A percentile compares a stretch with the other conserved stretches of the same genome.
Evolutionary conservation across 148 eudicot species (phyloP).

Genomic region (Rhododendron ferrugineum): DNA sequence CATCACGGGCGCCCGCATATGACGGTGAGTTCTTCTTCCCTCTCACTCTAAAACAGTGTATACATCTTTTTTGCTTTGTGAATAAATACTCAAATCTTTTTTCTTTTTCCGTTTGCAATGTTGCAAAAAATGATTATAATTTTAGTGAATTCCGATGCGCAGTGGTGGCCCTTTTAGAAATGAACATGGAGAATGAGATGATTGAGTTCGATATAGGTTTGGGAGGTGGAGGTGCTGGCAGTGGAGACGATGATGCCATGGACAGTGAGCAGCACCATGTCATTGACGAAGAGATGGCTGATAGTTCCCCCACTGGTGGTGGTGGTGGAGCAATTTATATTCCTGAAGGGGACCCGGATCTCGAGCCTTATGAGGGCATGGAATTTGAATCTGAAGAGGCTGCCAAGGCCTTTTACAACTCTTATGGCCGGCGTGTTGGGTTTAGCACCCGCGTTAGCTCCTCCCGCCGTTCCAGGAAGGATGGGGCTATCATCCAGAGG

Average conservation of each 20-base stretch:
- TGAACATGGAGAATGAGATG: slow-evolving; percentile 42
- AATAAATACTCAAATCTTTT: not conserved
- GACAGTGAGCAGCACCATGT: slow-evolving; percentile 25
- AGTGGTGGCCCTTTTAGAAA: slow-evolving; percentile 4
- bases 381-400: slow-evolving; percentile 65
- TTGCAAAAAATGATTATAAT: not conserved
- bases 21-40: slow-evolving; percentile 6
- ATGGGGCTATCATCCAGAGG: slow-evolving; percentile 57
- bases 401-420: slow-evolving; percentile 57
- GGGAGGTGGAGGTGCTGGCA: slow-evolving; percentile 25
- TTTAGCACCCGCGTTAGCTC: slow-evolving; percentile 65
- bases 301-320: slow-evolving; percentile 20
- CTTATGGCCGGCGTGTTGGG: slow-evolving; percentile 56
- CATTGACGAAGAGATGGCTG: slow-evolving; percentile 30
- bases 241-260: slow-evolving; percentile 32
- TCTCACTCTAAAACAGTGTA: not conserved
- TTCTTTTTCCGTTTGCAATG: not conserved
- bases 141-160: not conserved
- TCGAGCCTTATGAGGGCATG: slow-evolving; percentile 59
- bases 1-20: not conserved
- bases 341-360: slow-evolving; percentile 45
- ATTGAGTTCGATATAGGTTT: slow-evolving; percentile 47
- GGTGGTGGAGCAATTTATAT: slow-evolving; percentile 23
- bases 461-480: slow-evolving; percentile 57
- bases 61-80: not conserved